Percentiles rank a stretch among this genome's conserved stretches.
These are phyloP conservation scores for Kingdonia uniflora DNA, from an alignment of 164 flowering plant species.

Conservation along the genomic window DNA sequence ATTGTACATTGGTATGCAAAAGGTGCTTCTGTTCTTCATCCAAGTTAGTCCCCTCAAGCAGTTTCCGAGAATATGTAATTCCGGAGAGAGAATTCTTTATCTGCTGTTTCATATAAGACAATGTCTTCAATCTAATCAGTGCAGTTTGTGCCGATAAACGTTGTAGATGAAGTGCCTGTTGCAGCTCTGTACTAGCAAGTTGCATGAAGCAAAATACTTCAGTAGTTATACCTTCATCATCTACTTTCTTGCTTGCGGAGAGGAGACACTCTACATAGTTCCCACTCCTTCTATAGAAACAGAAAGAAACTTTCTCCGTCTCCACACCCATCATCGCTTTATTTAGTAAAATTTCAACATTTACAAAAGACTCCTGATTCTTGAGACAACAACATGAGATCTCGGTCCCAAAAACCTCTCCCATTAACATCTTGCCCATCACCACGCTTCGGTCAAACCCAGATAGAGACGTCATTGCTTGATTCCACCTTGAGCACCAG, in stretches of 20 bases:
- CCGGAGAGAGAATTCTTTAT: slow-evolving; percentile 79
- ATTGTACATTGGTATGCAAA: slow-evolving; percentile 55
- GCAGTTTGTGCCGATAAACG: slow-evolving; percentile 77
- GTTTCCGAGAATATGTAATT: slow-evolving; percentile 60
- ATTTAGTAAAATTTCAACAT: slow-evolving; percentile 66
- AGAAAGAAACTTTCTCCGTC: slow-evolving; percentile 67
- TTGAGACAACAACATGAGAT: slow-evolving; percentile 72
- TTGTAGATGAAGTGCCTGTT: slow-evolving; percentile 84
- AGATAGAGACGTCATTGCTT: slow-evolving; percentile 68
- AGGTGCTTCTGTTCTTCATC: slow-evolving; percentile 60
- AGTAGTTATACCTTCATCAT: slow-evolving; percentile 60
- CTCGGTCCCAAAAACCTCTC: slow-evolving; percentile 81
- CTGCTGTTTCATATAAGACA: slow-evolving; percentile 78
- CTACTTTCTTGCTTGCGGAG: slow-evolving; percentile 67
- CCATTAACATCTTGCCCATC: slow-evolving; percentile 77
- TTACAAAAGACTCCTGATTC: slow-evolving; percentile 70
- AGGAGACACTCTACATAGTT: slow-evolving; percentile 77
- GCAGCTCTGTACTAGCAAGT: slow-evolving; percentile 86
- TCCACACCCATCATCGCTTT: slow-evolving; percentile 68
- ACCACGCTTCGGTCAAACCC: slow-evolving; percentile 70
- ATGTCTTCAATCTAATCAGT: slow-evolving; percentile 50
- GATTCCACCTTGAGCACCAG: slow-evolving; percentile 97
- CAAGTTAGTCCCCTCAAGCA: slow-evolving; percentile 71
- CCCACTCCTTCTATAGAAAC: slow-evolving; percentile 60
- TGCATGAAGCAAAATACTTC: slow-evolving; percentile 95